Base-by-base conservation (phyloP, 176 grass and related monocot genomes). In the Poa annua region DNA sequence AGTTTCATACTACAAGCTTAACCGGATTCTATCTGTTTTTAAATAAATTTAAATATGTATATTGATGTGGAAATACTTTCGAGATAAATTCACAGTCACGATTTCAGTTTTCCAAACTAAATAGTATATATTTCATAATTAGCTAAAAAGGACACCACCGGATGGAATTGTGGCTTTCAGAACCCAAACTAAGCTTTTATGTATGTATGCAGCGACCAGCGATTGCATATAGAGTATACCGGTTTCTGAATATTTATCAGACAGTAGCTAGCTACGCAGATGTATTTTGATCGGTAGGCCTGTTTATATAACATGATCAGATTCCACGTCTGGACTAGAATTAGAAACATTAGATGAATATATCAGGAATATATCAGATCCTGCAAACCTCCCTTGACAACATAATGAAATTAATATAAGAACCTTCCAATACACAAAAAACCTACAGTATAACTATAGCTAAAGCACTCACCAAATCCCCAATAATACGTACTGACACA, bases 391-490 rank as follows among this genome's bases (percentile, higher is more conserved):
- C 22, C 29, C 35, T 42, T 47, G 39, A 20, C 53, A 72, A 73
- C 36, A 74, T 47, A 34, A 73, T 32, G 56, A 47, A 78, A 47
- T 11, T 14, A n/a, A n/a, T n/a, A 19, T 26, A 73, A 73, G 44
- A 33, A 83, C 24, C 6, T 59, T 57, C 33, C 48, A 29, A 71
- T 56, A 35, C 80, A 81, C 17, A n/a, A 71, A 57, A 36, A 32
- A 20, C 80, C 49, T 29, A n/a, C n/a, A n/a, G n/a, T n/a, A 29
- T 44, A 73, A 22, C 70, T 32, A 84, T 32, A 84, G 54, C 48
- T 39, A 72, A 62, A 72, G 11, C 80, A 78, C 54, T 76, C 72
- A 76, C 59, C n/a, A 62, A 75, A 75, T 48, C 44, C 44, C 65
- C 80, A 44, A 22, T 62, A 26, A 20, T 10, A 29, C 29, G 29